Base-by-base conservation (phyloP, 805 yeast species). In the Metschnikowia reukaufii region DNA sequence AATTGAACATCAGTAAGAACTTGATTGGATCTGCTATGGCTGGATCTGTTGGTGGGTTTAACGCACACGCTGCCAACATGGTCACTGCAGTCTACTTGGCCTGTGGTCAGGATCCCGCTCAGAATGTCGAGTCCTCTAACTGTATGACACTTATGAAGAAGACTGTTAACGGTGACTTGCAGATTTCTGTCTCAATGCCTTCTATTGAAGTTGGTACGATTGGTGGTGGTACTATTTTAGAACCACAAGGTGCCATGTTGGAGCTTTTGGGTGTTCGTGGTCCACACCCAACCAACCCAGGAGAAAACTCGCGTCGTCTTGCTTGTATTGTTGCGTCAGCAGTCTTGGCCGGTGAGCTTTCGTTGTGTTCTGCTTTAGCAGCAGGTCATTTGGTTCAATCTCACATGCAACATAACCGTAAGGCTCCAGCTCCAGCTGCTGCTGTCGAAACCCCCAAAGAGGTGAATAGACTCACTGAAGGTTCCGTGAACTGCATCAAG, bases 71-170 rank as follows among this genome's bases (percentile, higher is more conserved):
- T 44, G 95, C 99, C 39, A 94, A 94, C 66, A 71, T 94, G 57
- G 92, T 94, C 30, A 95, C 99, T 30, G 98, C 99, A 9, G 84
- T 94, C 20, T 94, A 72, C 66, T 72, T 94, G 54, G 99, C 99
- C 4, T 81, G 96, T 49, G 99, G 99, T 48, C 99, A 94, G 74
- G 99, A 94, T 70, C 99, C 99, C n/a, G 99, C 99, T 1, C 99
- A 94, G 73, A 94, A 94, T 63, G 97, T 94, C 44, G 99, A 92
- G 73, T 84, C 95, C 50, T 89, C 97, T 27, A 92, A 91, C 70
- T 94, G 99, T 84, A 92, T 94, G 49, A 94, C 99, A 1, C 76
- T 94, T 56, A 91, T 94, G 96, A 83, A 84, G 60, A 89, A 87
- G 64, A 74, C 69, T 10, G 75, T 78, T 34, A 66, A 64, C 44